Conservation (phyloP, 768 basidiomycete genomes). For the Glaciozyma antarctica region DNA sequence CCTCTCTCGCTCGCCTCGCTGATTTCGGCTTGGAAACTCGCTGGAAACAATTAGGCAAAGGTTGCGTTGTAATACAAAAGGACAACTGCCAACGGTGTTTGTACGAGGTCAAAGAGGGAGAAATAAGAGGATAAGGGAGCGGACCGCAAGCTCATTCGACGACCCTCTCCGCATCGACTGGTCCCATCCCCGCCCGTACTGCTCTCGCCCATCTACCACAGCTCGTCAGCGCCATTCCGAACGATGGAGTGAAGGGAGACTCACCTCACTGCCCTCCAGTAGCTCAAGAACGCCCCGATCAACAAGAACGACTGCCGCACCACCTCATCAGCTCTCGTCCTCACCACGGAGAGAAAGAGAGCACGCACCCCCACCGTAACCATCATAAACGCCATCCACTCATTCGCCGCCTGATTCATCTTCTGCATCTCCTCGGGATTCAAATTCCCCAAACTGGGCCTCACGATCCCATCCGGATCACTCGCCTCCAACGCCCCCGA, state of each 20-base stretch:
- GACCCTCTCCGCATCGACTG: not conserved
- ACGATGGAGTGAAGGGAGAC: no score
- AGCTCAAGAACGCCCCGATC: constrained; percentile 21
- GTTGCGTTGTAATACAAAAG: not conserved
- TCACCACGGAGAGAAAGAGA: not conserved
- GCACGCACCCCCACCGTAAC: constrained; percentile 63
- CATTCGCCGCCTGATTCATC: constrained; percentile 47
- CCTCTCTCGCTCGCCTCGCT: not conserved
- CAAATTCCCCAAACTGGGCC: constrained; percentile 35
- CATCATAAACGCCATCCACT: constrained; percentile 83
- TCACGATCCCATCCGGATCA: not conserved
- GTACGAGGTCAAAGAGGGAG: not conserved
- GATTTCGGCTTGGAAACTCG: no score
- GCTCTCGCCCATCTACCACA: not conserved
- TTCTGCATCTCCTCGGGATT: constrained; percentile 28
- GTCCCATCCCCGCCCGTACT: not conserved
- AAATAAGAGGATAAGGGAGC: not conserved
- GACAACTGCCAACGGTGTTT: not conserved
- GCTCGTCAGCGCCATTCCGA: no score
- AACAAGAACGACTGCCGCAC: constrained; percentile 17
- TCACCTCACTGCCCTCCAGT: constrained; percentile 27
- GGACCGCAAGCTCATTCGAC: not conserved
- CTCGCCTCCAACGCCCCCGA: constrained; percentile 12
- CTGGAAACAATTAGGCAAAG: no score
- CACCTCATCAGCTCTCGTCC: not conserved